Percentiles rank a stretch among this genome's conserved stretches.
phyloP scores from a whole-genome alignment of 345 rosid species.

The Aegle marmelos region DNA sequence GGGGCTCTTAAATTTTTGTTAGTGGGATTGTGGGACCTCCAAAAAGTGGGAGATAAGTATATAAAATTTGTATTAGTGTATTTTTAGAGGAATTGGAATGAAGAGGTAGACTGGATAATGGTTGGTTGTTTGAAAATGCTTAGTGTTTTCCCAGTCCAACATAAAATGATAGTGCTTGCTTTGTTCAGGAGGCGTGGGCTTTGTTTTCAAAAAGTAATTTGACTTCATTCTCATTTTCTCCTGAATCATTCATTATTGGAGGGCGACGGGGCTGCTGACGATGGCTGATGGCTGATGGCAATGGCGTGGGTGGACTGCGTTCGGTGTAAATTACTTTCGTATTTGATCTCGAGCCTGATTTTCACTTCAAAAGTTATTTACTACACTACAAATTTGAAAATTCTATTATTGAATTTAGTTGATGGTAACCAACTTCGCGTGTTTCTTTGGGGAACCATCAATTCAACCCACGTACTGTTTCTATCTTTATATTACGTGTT shows the following conservation, averaged over 20 bases:
- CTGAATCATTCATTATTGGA: constrained; percentile 21
- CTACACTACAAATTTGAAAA: no score
- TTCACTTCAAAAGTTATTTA: neutral
- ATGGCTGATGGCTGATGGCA: neutral
- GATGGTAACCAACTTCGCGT: no score
- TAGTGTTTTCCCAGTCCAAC: constrained; percentile 13
- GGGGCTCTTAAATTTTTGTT: constrained; percentile 38
- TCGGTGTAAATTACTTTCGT: neutral
- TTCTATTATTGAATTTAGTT: no score
- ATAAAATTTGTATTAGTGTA: constrained; percentile 16
- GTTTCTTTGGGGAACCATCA: no score
- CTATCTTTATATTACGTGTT: no score
- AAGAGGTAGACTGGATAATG: constrained; percentile 22
- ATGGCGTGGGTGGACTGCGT: neutral
- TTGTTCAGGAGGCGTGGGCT: constrained; percentile 18
- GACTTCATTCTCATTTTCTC: constrained; percentile 23
- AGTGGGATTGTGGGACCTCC: constrained; percentile 72
- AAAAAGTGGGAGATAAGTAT: constrained; percentile 33
- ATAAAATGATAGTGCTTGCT: constrained; percentile 20
- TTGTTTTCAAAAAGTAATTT: constrained; percentile 27
- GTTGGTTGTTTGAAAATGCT: constrained; percentile 20
- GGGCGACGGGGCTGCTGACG: neutral
- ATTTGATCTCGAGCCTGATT: neutral
- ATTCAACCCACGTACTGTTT: no score
- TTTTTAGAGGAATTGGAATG: constrained; percentile 18